Conservation (phyloP, 768 basidiomycete genomes). For the Pleurotus platypus region DNA sequence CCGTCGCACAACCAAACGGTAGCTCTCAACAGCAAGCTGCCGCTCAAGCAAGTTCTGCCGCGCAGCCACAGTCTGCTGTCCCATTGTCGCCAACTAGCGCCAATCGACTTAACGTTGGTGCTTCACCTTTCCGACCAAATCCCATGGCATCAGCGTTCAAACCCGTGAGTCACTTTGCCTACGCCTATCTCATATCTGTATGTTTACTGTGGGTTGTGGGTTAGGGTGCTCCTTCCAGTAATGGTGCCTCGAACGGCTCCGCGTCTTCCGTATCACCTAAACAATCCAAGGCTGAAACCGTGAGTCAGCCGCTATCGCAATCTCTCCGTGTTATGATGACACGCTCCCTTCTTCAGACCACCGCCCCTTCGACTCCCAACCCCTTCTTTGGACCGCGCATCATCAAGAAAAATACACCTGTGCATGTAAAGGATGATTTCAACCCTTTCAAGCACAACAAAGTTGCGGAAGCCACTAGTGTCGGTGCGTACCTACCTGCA, state of each 20-base stretch:
- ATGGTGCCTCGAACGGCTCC: slow-evolving; percentile 23
- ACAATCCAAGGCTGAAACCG: slow-evolving; percentile 51
- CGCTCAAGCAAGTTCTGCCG: slow-evolving; percentile 7
- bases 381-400: slow-evolving; percentile 86
- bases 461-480: slow-evolving; percentile 67
- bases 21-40: slow-evolving; percentile 12
- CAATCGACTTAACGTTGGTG: slow-evolving; percentile 79
- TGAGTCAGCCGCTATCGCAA: slow-evolving; percentile 20
- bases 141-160: slow-evolving; percentile 75
- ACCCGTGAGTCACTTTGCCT: slow-evolving; percentile 43
- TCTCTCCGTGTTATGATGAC: neutral
- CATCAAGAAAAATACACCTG: slow-evolving; percentile 69
- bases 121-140: slow-evolving; percentile 88
- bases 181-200: slow-evolving; percentile 10
- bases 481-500: slow-evolving; percentile 51
- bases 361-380: slow-evolving; percentile 57
- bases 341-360: neutral
- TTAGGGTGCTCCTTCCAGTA: slow-evolving; percentile 18
- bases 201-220: slow-evolving; percentile 10
- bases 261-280: slow-evolving; percentile 58
- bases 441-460: slow-evolving; percentile 92
- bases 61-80: slow-evolving; percentile 18
- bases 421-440: slow-evolving; percentile 95
- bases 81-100: slow-evolving; percentile 53
- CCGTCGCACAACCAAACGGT: slow-evolving; percentile 21